Evolutionary conservation across 2,329 filamentous ascomycete species (phyloP).

Genomic region (Drechslerella stenobrocha): DNA sequence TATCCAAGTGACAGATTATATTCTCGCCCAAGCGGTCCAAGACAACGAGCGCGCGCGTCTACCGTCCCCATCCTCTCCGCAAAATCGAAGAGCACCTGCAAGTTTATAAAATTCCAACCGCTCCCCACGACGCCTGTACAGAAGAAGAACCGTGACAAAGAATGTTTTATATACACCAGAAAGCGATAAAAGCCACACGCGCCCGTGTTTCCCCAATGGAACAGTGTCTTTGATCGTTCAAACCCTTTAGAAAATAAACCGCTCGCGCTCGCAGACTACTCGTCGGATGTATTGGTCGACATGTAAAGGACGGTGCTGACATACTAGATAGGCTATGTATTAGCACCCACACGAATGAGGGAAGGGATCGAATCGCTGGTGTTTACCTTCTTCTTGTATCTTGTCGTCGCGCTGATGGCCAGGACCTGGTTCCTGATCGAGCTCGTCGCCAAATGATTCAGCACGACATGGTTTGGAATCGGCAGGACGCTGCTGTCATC

Average conservation of each 20-base stretch:
- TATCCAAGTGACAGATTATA: too few relatives aligned
- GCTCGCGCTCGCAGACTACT: slow-evolving; percentile 4
- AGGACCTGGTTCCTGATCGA: slow-evolving; percentile 97
- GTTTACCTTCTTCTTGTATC: slow-evolving; percentile 87
- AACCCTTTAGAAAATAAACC: not conserved
- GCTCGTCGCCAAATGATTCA: slow-evolving; percentile 95
- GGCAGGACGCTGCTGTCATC: slow-evolving; percentile 97
- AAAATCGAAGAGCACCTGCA: too few relatives aligned
- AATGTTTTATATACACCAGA: slow-evolving; percentile 4
- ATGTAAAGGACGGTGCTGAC: slow-evolving; percentile 98
- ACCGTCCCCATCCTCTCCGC: not conserved
- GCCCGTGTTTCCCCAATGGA: not conserved
- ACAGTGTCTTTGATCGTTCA: slow-evolving; percentile 1
- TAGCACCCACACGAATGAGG: slow-evolving; percentile 42
- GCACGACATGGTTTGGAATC: slow-evolving; percentile 93
- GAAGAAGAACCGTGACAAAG: not conserved
- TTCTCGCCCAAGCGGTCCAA: not conserved
- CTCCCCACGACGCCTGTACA: slow-evolving; percentile 2
- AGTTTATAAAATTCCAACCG: not conserved
- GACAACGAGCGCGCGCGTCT: not conserved
- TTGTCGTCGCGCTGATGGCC: slow-evolving; percentile 93
- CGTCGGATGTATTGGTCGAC: slow-evolving; percentile 60
- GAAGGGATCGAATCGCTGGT: not conserved
- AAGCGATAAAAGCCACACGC: not conserved
- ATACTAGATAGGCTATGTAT: slow-evolving; percentile 65